Percentiles rank a stretch among this genome's conserved stretches.
Evolutionary conservation across 768 basidiomycete genomes (phyloP).

Genomic region (Amanita rubescens): DNA sequence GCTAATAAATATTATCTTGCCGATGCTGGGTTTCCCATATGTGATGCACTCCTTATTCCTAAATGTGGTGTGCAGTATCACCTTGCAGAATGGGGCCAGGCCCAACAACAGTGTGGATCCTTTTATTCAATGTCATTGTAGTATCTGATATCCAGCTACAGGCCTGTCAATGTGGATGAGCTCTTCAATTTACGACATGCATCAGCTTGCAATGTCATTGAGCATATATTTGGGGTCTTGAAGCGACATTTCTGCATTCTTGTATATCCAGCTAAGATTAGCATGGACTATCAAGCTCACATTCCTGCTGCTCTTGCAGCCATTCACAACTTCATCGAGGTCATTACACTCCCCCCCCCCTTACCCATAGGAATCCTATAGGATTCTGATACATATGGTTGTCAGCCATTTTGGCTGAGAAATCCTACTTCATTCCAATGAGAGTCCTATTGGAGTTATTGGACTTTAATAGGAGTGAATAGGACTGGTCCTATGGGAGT

Average conservation of each 20-base stretch:
- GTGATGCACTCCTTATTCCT: slow-evolving; percentile 28
- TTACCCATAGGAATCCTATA: too few relatives aligned
- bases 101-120: slow-evolving; percentile 9
- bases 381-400: too few relatives aligned
- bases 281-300: slow-evolving; percentile 14
- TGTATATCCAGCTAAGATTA: slow-evolving; percentile 13
- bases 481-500: too few relatives aligned
- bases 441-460: too few relatives aligned
- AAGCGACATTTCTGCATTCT: slow-evolving; percentile 20
- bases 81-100: slow-evolving; percentile 25
- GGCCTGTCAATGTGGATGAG: slow-evolving; percentile 29
- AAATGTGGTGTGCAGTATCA: too few relatives aligned
- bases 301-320: slow-evolving; percentile 17
- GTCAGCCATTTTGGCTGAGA: too few relatives aligned
- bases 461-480: too few relatives aligned
- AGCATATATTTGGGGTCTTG: slow-evolving; percentile 30
- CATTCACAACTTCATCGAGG: slow-evolving; percentile 21
- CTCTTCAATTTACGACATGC: slow-evolving; percentile 36
- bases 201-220: slow-evolving; percentile 29
- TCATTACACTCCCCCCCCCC: too few relatives aligned
- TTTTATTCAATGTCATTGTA: slow-evolving; percentile 5
- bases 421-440: too few relatives aligned
- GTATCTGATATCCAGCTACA: slow-evolving; percentile 12
- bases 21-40: slow-evolving; percentile 29
- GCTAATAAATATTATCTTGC: slow-evolving; percentile 26